Evolutionary conservation across 2,329 filamentous ascomycete genomes (phyloP), one percentile per base, ranked within the genome.

Genomic region (Aspergillus fischeri): DNA sequence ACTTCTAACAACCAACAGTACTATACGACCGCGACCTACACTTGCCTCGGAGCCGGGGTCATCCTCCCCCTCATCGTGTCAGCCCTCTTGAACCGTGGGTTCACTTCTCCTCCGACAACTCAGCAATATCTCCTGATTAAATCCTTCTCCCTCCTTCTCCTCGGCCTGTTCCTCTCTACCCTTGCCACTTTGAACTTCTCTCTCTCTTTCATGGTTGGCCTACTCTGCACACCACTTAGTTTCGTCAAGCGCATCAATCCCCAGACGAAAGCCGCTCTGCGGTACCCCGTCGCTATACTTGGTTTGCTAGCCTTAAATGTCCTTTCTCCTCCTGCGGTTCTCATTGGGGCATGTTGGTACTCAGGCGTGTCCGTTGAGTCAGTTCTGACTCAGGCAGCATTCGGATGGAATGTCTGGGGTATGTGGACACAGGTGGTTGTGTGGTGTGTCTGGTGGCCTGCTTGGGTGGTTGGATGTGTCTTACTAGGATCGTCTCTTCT

Each of bases 391-490:
- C 82, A 89, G 70, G 90, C 91, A 1, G 90, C 89, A 4, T 92
- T 94, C 70, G 92, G 90, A 0, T 96, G 92, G 92, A 84, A 91
- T 68, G 86, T 96, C 11, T 92, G 88, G 85, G 91, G 91, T 1
- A 85, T 94, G 82, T 95, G 92, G 78, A 95, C 92, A 1, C 88
- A 90, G 58, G 86, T 96, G 20, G 85, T 95, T 10, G 83, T 96
- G n/a, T 96, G 92, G 90, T 89, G 91, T 70, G 86, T 96, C 47
- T 97, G 92, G 92, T 94, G 91, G 89, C 92, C 92, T 0, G 91
- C 91, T 7, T 97, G 92, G 92, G 73, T 94, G 41, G 83, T 86
- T 6, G 89, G 78, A 4, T 70, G 69, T 58, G 66, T 73, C 0
- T 56, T 73, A 29, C 52, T 75, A 49, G 71, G 69, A 24, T 71